phyloP scores from a whole-genome alignment of 2,329 filamentous ascomycete species.

The Aspergillus sojae region DNA sequence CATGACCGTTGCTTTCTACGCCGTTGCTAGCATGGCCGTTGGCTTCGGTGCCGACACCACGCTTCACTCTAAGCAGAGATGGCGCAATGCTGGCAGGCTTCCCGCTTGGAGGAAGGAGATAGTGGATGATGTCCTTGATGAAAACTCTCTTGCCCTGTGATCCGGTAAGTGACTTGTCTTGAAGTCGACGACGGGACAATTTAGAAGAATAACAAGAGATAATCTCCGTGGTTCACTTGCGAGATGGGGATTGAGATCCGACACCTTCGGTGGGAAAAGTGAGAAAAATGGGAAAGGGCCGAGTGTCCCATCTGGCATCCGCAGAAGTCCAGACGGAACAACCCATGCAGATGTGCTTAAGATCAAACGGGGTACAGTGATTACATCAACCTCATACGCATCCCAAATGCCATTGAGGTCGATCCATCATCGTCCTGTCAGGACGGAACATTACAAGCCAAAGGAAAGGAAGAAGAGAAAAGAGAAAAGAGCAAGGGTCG shows the following conservation, averaged over 20 bases:
- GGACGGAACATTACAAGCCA: neutral
- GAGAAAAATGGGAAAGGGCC: neutral
- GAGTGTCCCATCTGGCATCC: neutral
- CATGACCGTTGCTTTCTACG: conserved; percentile 11
- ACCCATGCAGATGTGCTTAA: neutral
- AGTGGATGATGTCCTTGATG: conserved; percentile 97
- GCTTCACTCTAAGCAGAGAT: conserved; percentile 66
- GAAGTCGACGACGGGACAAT: conserved; percentile 9
- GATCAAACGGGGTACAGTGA: neutral
- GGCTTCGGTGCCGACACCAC: conserved; percentile 59
- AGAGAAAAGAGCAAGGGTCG: conserved; percentile 38
- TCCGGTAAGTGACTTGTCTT: conserved; percentile 44
- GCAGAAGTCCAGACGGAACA: neutral
- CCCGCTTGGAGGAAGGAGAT: conserved; percentile 75
- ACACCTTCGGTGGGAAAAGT: conserved; percentile 1
- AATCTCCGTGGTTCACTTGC: conserved; percentile 1
- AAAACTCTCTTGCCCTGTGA: conserved; percentile 84
- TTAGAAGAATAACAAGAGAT: conserved; percentile 8
- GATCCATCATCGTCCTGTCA: neutral
- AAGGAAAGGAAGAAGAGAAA: conserved; percentile 13
- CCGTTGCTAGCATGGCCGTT: conserved; percentile 21
- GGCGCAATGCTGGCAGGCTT: conserved; percentile 72
- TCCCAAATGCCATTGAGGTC: neutral
- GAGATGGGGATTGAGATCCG: conserved; percentile 13
- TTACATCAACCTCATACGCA: neutral